Evolutionary conservation across 2,329 filamentous ascomycete species (phyloP).

Genomic region (Cladophialophora psammophila): DNA sequence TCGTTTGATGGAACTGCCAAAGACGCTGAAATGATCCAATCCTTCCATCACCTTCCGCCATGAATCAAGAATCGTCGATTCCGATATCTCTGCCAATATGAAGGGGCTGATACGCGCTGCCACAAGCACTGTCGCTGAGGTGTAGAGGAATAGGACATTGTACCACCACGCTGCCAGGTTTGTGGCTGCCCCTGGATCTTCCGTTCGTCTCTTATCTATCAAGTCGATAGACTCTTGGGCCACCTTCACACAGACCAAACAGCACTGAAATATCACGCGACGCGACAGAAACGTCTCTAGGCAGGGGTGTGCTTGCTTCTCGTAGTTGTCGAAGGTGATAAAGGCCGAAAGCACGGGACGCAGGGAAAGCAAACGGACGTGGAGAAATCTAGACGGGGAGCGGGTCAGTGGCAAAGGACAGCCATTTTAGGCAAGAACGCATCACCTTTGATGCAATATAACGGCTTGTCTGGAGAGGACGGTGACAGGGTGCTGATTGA

Average conservation of each 20-base stretch:
- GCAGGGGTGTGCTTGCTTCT: too few species aligned
- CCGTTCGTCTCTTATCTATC: slow-evolving; percentile 38
- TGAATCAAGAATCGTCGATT: not conserved
- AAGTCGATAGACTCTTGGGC: slow-evolving; percentile 46
- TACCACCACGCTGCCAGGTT: slow-evolving; percentile 49
- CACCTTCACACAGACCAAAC: slow-evolving; percentile 45
- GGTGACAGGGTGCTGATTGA: too few species aligned
- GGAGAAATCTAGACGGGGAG: slow-evolving; percentile 9
- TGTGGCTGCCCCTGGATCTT: not conserved
- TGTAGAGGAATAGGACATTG: slow-evolving; percentile 48
- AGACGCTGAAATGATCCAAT: not conserved
- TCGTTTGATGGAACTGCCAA: slow-evolving; percentile 1
- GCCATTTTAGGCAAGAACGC: too few species aligned
- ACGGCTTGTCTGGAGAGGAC: too few species aligned
- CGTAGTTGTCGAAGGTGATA: too few species aligned
- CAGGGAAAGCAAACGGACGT: not conserved
- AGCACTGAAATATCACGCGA: not conserved
- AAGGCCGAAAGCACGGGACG: too few species aligned
- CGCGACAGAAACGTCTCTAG: too few species aligned
- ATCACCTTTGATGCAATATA: not conserved
- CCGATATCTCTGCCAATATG: slow-evolving; percentile 9
- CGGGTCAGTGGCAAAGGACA: too few species aligned
- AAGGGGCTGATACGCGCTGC: slow-evolving; percentile 40
- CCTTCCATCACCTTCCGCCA: slow-evolving; percentile 4
- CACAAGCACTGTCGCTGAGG: slow-evolving; percentile 47